Base-by-base conservation (phyloP, 2,329 filamentous ascomycete genomes). In the Cryoendolithus antarcticus region DNA sequence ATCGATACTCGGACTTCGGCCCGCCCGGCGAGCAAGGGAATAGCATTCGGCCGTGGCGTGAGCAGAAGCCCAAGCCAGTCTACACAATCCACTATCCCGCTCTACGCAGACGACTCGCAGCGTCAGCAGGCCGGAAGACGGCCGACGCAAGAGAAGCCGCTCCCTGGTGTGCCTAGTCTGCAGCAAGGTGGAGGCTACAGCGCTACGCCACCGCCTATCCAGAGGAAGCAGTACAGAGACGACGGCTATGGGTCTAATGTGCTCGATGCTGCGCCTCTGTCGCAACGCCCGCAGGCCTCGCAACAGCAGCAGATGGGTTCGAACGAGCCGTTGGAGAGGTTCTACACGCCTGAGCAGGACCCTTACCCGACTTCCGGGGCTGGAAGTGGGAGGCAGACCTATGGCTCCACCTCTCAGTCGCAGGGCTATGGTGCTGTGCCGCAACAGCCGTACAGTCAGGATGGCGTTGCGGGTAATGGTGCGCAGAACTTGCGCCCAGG, bases 401-500 rank as follows among this genome's bases (percentile, higher is more conserved):
- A 21, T 32, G 37, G 7, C 38, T 34, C 7, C 35, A 38, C 27
- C 33, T 41, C 39, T 8, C 38, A 40, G 30, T 31, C 38, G 9
- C 34, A 36, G 28, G 34, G 28, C 12, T 32, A 34, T 24, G 37
- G 40, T 11, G 30, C 34, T 9, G 39, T 46, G 35, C 39, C 44
- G 15, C 41, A 48, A 38, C 38, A 46, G 32, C 40, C 52, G 54
- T 34, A 62, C 45, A 41, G 45, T 29, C 44, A 41, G 13, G 34
- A 41, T 12, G 28, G 50, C 35, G 58, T 63, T 40, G 57, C 65
- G 19, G 59, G 62, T 38, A 48, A 56, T 32, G 54, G 62, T 12
- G 36, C 62, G 60, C 37, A 49, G 48, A 30, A 52, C 43, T 55
- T 60, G 12, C 44, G 91, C 54, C 94, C 93, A 65, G 81, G 79